Evolutionary conservation across 2,329 filamentous ascomycete species (phyloP).

Genomic region (Beauveria pseudobassiana): DNA sequence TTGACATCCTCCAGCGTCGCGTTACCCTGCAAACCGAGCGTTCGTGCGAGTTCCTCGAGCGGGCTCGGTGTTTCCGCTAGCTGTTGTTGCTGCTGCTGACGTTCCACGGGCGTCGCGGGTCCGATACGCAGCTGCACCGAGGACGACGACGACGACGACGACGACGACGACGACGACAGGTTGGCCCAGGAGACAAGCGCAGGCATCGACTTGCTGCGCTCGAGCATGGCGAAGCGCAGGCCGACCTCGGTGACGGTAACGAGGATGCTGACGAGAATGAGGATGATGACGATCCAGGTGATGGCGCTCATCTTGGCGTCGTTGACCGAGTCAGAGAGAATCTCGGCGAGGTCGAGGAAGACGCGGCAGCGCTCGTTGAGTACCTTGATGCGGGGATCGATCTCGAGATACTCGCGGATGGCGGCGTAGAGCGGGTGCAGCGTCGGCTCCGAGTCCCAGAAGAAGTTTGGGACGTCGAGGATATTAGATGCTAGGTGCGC

Average conservation of each 20-base stretch:
- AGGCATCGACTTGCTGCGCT: constrained; percentile 19
- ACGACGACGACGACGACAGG: not conserved
- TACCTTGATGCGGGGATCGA: constrained; percentile 90
- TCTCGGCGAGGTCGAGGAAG: constrained; percentile 93
- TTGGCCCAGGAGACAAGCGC: not conserved
- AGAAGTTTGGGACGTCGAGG: constrained; percentile 92
- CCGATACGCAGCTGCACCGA: not conserved
- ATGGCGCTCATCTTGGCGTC: constrained; percentile 94
- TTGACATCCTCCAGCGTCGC: constrained; percentile 29
- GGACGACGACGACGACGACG: no score
- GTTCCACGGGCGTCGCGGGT: not conserved
- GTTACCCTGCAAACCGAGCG: constrained; percentile 26
- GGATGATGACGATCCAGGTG: constrained; percentile 95
- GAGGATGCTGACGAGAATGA: constrained; percentile 84
- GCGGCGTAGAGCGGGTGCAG: constrained; percentile 90
- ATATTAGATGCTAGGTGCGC: constrained; percentile 71
- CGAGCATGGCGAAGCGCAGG: constrained; percentile 72
- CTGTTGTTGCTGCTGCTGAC: not conserved
- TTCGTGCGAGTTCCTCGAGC: constrained; percentile 27
- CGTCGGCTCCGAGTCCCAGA: constrained; percentile 96
- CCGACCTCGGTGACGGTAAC: constrained; percentile 88
- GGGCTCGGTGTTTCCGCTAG: constrained; percentile 16
- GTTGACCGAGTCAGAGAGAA: constrained; percentile 83
- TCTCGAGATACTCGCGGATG: constrained; percentile 94
- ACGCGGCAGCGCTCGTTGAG: constrained; percentile 95